Evolutionary conservation across 2,329 filamentous ascomycete species (phyloP), one percentile per base, ranked within the genome.

Genomic region (Aureobasidium melanogenum): DNA sequence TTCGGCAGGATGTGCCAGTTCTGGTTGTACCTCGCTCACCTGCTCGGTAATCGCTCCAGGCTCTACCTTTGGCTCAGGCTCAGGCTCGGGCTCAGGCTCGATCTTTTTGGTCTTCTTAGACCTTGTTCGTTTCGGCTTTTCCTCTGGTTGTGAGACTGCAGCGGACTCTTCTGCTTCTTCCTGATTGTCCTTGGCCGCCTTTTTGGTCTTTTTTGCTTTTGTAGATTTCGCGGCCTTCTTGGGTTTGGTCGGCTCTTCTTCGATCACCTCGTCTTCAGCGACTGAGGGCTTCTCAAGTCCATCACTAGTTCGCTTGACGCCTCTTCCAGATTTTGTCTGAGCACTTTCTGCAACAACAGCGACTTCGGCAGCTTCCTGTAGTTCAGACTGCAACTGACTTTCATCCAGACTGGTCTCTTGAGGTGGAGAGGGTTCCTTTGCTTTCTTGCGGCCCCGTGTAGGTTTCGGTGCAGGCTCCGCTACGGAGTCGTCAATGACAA

Each of bases 11-110:
- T n/a, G 2, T 34, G 15, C 8, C 4, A 34, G n/a, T 46, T 30
- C 38, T 54, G 55, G 32, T 76, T 72, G 1, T 75, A 68, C 63
- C 82, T 82, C 22, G 80, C 80, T 67, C 83, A 85, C 71, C 84
- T 56, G 47, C 22, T 61, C 62, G 17, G 12, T 48, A 8, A 60
- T 22, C 3, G 62, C 70, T 62, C 71, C 70, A 6, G 63, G 56
- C 50, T 73, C 63, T 24, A 46, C 54, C n/a, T 66, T 66, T 4
- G 32, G 28, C 50, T 66, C 59, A 22, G 32, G 28, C 50, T 66
- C 59, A 22, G 57, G 48, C 36, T 64, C 56, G 3, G 63, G 66
- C 39, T 62, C 47, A 5, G 64, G 55, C 48, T 62, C 58, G n/a
- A n/a, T 36, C 24, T 56, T 51, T 39, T 63, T 51, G 15, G 39